These are phyloP conservation scores for Ascoidea rubescens DNA, from an alignment of 805 yeast genomes.

Conservation along the genomic window DNA sequence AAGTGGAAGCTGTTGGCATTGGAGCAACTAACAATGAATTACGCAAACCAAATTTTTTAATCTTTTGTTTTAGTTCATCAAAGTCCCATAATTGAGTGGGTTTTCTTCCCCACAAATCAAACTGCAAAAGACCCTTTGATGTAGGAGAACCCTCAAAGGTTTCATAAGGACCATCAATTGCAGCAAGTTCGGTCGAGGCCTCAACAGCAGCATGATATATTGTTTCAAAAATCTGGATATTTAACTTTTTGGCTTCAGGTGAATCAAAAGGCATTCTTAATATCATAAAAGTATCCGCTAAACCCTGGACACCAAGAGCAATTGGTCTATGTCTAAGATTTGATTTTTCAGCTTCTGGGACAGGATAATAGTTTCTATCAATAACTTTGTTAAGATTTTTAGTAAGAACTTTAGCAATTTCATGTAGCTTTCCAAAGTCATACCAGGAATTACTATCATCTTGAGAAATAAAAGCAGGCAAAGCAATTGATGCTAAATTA, in stretches of 20 bases:
- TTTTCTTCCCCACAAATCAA: slow-evolving; percentile 71
- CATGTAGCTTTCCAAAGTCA: slow-evolving; percentile 65
- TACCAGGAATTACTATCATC: slow-evolving; percentile 34
- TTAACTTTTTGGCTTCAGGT: slow-evolving; percentile 57
- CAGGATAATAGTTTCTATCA: slow-evolving; percentile 79
- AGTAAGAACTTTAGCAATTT: slow-evolving; percentile 62
- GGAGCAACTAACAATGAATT: slow-evolving; percentile 86
- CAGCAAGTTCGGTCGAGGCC: slow-evolving; percentile 73
- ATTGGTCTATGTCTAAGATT: slow-evolving; percentile 82
- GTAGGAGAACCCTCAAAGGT: slow-evolving; percentile 81
- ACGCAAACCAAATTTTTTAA: slow-evolving; percentile 56
- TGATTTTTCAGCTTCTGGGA: slow-evolving; percentile 57
- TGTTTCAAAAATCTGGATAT: slow-evolving; percentile 84
- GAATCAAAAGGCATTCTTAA: slow-evolving; percentile 82
- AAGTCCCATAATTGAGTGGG: slow-evolving; percentile 85
- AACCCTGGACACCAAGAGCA: slow-evolving; percentile 97
- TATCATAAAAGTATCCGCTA: slow-evolving; percentile 77
- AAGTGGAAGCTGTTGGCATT: slow-evolving; percentile 98
- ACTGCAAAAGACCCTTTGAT: slow-evolving; percentile 73
- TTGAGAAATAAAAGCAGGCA: slow-evolving; percentile 59
- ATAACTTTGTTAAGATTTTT: slow-evolving; percentile 72
- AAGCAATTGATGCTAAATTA: slow-evolving; percentile 81
- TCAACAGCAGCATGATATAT: slow-evolving; percentile 90
- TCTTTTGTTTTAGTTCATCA: slow-evolving; percentile 50
- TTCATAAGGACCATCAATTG: slow-evolving; percentile 52